phyloP scores from a whole-genome alignment of 495 filamentous ascomycete species.

The Penicillium lagena region DNA sequence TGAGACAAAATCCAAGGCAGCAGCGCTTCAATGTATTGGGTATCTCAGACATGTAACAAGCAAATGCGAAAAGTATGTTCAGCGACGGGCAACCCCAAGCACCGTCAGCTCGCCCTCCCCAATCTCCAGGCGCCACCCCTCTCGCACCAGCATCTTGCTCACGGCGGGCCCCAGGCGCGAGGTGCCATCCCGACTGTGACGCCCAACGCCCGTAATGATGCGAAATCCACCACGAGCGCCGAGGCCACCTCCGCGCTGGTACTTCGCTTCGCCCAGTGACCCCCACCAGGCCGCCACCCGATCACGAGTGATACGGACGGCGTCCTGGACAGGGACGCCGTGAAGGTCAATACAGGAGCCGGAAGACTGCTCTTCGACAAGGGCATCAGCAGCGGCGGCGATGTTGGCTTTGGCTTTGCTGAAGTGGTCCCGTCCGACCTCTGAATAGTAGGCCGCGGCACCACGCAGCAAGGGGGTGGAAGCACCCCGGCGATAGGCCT shows the following conservation, averaged over 20 bases:
- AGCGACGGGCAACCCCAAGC: constrained; percentile 40
- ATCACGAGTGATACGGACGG: constrained; percentile 63
- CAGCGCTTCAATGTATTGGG: neutral
- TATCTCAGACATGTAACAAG: neutral
- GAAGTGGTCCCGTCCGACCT: constrained; percentile 47
- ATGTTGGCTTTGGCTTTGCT: constrained; percentile 26
- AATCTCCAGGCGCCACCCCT: constrained; percentile 78
- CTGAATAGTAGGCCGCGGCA: constrained; percentile 59
- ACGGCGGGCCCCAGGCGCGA: constrained; percentile 77
- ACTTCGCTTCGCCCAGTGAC: constrained; percentile 51
- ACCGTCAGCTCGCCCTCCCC: constrained; percentile 60
- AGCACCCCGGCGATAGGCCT: constrained; percentile 54
- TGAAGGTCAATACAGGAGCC: constrained; percentile 66
- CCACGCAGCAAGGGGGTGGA: constrained; percentile 62
- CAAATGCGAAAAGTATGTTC: constrained; percentile 9
- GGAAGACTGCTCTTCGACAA: constrained; percentile 56
- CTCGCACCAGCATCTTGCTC: constrained; percentile 60
- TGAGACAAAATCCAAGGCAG: too few species aligned
- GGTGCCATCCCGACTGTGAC: constrained; percentile 70
- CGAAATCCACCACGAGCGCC: constrained; percentile 45
- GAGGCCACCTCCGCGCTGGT: constrained; percentile 39
- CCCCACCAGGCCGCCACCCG: constrained; percentile 76
- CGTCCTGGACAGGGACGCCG: constrained; percentile 74
- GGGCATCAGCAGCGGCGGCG: constrained; percentile 49
- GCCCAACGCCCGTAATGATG: constrained; percentile 76